phyloP scores from a whole-genome alignment of 2,329 filamentous ascomycete species.

The Colletotrichum viniferum region DNA sequence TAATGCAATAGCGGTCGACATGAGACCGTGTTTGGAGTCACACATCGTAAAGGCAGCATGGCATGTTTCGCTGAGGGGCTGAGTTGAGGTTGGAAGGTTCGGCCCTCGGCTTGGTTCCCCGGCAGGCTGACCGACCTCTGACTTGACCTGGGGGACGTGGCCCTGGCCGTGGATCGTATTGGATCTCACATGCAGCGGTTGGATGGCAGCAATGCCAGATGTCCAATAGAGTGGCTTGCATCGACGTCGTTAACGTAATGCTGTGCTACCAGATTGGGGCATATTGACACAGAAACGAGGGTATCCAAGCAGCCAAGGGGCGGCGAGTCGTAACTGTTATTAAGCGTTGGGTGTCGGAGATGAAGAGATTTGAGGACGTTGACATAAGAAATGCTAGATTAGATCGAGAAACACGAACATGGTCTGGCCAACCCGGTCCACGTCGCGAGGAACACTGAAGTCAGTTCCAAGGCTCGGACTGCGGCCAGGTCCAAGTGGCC shows the following conservation, averaged over 20 bases:
- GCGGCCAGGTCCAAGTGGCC: not conserved
- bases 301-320: not conserved
- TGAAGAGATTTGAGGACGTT: not conserved
- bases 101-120: not conserved
- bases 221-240: slow-evolving; percentile 13
- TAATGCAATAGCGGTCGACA: not conserved
- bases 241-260: slow-evolving; percentile 5
- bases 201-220: not conserved
- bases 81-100: not conserved
- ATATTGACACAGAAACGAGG: not conserved
- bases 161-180: slow-evolving; percentile 9
- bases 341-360: not conserved
- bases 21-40: not conserved
- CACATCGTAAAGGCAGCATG: not conserved
- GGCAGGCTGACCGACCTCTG: not conserved
- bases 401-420: not conserved
- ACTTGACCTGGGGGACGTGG: not conserved
- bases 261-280: not conserved
- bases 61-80: not conserved
- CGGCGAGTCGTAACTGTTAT: not conserved
- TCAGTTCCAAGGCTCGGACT: not conserved
- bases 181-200: slow-evolving; percentile 18
- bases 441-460: not conserved
- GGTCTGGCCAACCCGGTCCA: not conserved
- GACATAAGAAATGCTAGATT: slow-evolving; percentile 2